A percentile compares a stretch with the other conserved stretches of the same genome.
phyloP scores from a whole-genome alignment of 148 eudicot species.

The Rhododendron henanense region DNA sequence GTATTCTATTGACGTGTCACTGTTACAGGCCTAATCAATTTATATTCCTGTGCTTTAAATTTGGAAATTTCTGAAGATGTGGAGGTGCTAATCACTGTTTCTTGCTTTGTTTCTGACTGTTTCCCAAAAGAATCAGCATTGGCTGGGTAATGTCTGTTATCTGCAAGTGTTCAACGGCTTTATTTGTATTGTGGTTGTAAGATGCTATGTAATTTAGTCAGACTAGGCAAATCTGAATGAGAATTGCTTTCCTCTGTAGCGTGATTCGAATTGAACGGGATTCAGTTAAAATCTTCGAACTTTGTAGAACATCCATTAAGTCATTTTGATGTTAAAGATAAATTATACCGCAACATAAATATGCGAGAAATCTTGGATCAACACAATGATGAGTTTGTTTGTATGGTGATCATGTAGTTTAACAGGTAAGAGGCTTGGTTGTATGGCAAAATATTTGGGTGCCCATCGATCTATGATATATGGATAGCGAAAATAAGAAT shows the following conservation, averaged over 20 bases:
- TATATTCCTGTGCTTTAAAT: not conserved
- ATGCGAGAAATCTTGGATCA: not conserved
- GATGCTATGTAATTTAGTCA: not conserved
- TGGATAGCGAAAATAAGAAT: not conserved
- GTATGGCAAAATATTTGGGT: not conserved
- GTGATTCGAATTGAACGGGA: not conserved
- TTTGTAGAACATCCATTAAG: not conserved
- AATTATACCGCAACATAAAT: not conserved
- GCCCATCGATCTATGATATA: not conserved
- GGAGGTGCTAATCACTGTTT: not conserved
- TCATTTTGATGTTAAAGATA: not conserved
- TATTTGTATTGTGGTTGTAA: not conserved
- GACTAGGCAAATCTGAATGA: not conserved
- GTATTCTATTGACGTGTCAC: not conserved
- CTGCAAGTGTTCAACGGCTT: not conserved
- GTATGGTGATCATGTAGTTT: not conserved
- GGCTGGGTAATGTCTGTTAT: not conserved
- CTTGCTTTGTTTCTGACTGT: constrained; percentile 1
- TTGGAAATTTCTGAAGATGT: not conserved
- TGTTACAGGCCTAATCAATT: not conserved
- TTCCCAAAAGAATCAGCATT: not conserved
- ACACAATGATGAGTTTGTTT: not conserved
- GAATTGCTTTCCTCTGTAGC: not conserved
- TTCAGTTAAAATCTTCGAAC: not conserved
- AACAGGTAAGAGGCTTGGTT: not conserved